Percentiles rank a stretch among this genome's conserved stretches.
Conservation (phyloP, 2,329 filamentous ascomycete genomes). For the Graphilbum fragrans region DNA sequence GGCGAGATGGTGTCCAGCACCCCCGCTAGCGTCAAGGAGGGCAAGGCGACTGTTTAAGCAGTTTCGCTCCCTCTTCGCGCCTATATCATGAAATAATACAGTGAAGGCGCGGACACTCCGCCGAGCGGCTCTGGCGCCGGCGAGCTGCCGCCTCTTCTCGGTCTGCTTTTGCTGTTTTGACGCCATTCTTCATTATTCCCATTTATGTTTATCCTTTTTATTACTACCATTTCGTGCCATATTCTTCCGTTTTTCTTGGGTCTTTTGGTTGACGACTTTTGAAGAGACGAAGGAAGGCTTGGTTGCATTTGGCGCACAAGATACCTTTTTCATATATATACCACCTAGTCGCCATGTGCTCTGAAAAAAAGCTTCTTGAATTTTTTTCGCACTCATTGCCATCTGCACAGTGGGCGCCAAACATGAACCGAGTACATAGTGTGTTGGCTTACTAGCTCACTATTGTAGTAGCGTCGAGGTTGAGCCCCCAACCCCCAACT, state of each 20-base stretch:
- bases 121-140: too few relatives aligned
- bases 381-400: too few relatives aligned
- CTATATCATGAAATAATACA: too few relatives aligned
- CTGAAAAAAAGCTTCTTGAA: neutral
- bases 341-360: neutral
- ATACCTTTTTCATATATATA: neutral
- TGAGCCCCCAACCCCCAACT: too few relatives aligned
- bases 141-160: neutral
- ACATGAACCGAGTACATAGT: too few relatives aligned
- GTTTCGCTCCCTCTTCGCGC: too few relatives aligned
- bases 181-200: neutral
- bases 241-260: neutral
- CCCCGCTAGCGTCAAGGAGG: slow-evolving; percentile 11
- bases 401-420: too few relatives aligned
- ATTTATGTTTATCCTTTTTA: neutral
- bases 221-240: neutral
- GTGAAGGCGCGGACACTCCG: too few relatives aligned
- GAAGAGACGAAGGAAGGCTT: neutral
- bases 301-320: neutral
- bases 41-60: neutral
- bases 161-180: neutral
- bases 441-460: too few relatives aligned
- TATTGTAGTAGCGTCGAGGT: too few relatives aligned
- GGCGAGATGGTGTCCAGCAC: slow-evolving; percentile 10
- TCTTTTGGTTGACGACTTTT: neutral